phyloP scores from a whole-genome alignment of 1,284 basidiomycete species.

The Ceratobasidium papillatum region DNA sequence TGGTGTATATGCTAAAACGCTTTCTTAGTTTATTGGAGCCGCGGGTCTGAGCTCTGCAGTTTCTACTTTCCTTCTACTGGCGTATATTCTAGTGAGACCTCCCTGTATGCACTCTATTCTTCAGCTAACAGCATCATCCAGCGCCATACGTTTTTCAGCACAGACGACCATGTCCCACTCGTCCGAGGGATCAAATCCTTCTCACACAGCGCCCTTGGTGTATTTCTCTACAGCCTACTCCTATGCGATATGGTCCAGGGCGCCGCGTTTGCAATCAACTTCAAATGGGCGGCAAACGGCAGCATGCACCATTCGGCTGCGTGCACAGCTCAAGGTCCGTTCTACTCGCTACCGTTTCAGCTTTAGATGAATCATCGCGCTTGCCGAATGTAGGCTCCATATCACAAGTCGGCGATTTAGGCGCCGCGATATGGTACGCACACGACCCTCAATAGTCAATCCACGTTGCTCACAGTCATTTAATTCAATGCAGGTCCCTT shows the following conservation, averaged over 20 bases:
- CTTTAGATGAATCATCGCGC: neutral
- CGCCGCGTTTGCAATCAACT: constrained; percentile 12
- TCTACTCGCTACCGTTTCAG: neutral
- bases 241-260: constrained; percentile 28
- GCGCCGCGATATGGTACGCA: constrained; percentile 29
- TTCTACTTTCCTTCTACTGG: constrained; percentile 12
- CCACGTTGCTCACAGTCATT: neutral
- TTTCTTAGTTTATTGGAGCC: neutral
- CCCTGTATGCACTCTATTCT: neutral
- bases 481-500: constrained; percentile 10
- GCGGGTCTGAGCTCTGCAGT: constrained; percentile 19
- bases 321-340: constrained; percentile 28
- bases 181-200: constrained; percentile 23
- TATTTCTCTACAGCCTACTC: constrained; percentile 7
- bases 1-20: neutral
- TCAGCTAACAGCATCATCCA: neutral
- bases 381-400: neutral
- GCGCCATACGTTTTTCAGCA: constrained; percentile 22
- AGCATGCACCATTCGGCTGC: constrained; percentile 12
- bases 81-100: constrained; percentile 5
- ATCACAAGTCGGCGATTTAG: constrained; percentile 23
- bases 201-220: constrained; percentile 15
- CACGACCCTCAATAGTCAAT: neutral
- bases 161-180: neutral
- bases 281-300: constrained; percentile 26